A percentile compares a stretch with the other conserved stretches of the same genome.
These are phyloP conservation scores for Diaporthe amygdali DNA, from an alignment of 2,329 filamentous ascomycete species.

Conservation along the genomic window DNA sequence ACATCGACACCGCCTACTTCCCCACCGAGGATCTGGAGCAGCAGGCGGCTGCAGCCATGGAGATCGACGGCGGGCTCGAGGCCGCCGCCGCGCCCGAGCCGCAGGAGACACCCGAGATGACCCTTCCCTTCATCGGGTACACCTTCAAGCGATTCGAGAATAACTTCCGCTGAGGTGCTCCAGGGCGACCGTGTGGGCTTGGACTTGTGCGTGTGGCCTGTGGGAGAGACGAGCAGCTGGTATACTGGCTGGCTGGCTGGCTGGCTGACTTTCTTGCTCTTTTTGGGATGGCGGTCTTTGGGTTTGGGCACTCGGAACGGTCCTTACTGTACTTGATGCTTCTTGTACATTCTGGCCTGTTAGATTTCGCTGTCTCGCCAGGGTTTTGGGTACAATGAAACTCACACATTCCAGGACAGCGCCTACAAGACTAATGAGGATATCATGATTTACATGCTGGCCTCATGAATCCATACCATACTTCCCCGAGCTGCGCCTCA, in stretches of 20 bases:
- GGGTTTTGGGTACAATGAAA: not conserved
- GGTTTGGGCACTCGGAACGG: not conserved
- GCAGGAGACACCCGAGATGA: slow-evolving; percentile 29
- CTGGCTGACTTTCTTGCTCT: not conserved
- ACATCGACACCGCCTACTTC: slow-evolving; percentile 80
- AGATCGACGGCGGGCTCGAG: not conserved
- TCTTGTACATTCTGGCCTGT: not conserved
- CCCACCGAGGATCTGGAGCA: slow-evolving; percentile 80
- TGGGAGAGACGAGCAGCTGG: not conserved
- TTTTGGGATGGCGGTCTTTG: not conserved
- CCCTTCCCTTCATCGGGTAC: slow-evolving; percentile 31
- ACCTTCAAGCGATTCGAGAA: slow-evolving; percentile 32
- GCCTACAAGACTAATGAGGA: not conserved
- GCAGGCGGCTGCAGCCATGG: slow-evolving; percentile 27
- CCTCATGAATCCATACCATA: not conserved
- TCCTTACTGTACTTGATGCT: not conserved
- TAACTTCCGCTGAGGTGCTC: slow-evolving; percentile 17
- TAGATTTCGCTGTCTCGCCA: not conserved
- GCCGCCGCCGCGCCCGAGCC: slow-evolving; percentile 12
- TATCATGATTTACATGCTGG: not conserved
- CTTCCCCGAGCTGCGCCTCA: no score
- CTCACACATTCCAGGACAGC: not conserved
- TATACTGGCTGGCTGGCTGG: not conserved
- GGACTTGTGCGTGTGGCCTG: not conserved
- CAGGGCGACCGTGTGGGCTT: not conserved